Evolutionary conservation across 805 yeast genomes (phyloP), one percentile per base, ranked within the genome.

Genomic region (Tetrapisispora nanseiensis): DNA sequence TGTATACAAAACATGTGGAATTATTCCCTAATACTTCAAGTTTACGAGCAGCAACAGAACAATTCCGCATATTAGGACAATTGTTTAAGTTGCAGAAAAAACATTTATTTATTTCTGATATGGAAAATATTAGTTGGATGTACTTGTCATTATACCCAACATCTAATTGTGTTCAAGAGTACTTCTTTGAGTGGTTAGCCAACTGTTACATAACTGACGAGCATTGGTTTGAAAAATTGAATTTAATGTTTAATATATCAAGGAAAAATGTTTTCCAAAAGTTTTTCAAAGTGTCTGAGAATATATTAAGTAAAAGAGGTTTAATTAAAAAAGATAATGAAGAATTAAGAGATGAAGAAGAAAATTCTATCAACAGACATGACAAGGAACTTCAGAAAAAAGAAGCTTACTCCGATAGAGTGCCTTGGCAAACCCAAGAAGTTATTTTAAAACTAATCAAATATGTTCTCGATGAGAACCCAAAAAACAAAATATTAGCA

Each of bases 141-240:
- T 75, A 68, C 28, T 71, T 66, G 47, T 78, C 70, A 62, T 63
- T 55, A 11, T 57, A 61, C 12, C 75, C 78, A 3, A 46, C 59
- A 2, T 73, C 77, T 33, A 49, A 48, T 1, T 69, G 68, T 7
- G 55, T 82, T 16, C 56, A 66, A 23, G 58, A 62, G 3, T 63
- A 82, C 37, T 66, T 84, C 11, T 57, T 54, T 13, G 70, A 75
- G 15, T 84, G 92, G 90, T 58, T 83, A 35, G 76, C 74, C 15
- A 69, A 74, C 20, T 70, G 73, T 2, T 63, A 57, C 4, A 68
- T 64, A 24, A 47, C 65, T 13, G 71, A 68, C 12, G 27, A 24
- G 3, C 35, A 42, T 11, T 83, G 92, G 92, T 74, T 83, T 44
- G 56, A 65, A 1, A 72, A 76, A 27, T 62, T 82, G 33, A 74